Evolutionary conservation across 73 alveolate genomes (phyloP).

Genomic region (Stentor roeselii): DNA sequence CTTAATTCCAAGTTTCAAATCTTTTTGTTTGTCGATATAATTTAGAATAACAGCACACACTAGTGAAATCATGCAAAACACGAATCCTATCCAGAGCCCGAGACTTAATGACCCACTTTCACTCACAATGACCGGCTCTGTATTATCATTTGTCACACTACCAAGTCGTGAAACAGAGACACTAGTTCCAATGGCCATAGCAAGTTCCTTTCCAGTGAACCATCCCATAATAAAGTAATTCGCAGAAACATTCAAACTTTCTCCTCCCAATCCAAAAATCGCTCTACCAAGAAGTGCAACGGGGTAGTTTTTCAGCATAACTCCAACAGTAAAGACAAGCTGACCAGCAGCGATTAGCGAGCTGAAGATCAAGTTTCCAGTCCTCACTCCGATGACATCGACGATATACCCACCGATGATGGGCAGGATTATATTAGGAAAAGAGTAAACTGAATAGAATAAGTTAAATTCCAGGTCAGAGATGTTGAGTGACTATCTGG

Average conservation of each 20-base stretch:
- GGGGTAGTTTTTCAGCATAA: slow-evolving; percentile 44
- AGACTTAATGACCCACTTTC: slow-evolving; percentile 41
- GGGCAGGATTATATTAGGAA: slow-evolving; percentile 80
- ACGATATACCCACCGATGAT: slow-evolving; percentile 78
- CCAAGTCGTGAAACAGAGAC: slow-evolving; percentile 74
- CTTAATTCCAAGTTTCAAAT: slow-evolving; percentile 31
- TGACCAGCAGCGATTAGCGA: slow-evolving; percentile 48
- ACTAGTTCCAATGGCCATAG: slow-evolving; percentile 89
- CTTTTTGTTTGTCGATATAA: slow-evolving; percentile 44
- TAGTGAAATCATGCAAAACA: slow-evolving; percentile 44
- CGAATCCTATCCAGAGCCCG: slow-evolving; percentile 53
- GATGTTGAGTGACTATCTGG: too few species aligned
- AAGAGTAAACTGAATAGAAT: slow-evolving; percentile 78
- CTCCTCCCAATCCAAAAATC: slow-evolving; percentile 89
- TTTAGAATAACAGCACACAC: slow-evolving; percentile 36
- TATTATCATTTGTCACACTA: slow-evolving; percentile 51
- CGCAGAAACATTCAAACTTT: slow-evolving; percentile 69
- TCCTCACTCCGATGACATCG: slow-evolving; percentile 42
- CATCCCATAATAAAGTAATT: slow-evolving; percentile 80
- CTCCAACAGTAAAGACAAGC: slow-evolving; percentile 69
- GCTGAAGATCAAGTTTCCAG: slow-evolving; percentile 29
- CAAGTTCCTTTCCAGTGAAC: slow-evolving; percentile 90
- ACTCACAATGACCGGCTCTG: too few species aligned
- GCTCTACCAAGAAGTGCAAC: slow-evolving; percentile 84
- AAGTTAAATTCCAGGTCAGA: too few species aligned